Base-by-base conservation (phyloP, 2,329 filamentous ascomycete genomes). In the Neonectria coccinea region DNA sequence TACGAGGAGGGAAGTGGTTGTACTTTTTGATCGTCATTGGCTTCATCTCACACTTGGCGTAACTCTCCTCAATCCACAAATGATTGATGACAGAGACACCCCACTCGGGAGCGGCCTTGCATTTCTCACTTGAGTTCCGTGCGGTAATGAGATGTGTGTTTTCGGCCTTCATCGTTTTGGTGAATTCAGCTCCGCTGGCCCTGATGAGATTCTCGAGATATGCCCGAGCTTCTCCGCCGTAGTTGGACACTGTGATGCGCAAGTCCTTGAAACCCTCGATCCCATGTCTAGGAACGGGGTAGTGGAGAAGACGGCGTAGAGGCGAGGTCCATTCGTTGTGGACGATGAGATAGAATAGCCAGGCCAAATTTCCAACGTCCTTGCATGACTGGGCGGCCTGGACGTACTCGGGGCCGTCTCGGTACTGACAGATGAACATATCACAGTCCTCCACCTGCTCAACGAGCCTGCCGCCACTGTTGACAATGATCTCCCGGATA, bases 71-170 rank as follows among this genome's bases (percentile, higher is more conserved):
- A 50, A 99, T 86, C 96, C 96, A 99, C 1, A 99, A 85, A 76
- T 99, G 96, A 77, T 98, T 99, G 72, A 97, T 84, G 72, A 97
- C 91, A 61, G 93, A 83, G 59, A 98, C 90, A 57, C 91, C 91
- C 96, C 96, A 99, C 79, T 98, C 96, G 66, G 89, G 88, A 0
- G 96, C 96, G 1, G 96, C 96, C 41, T 91, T 90, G 77, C 92
- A 97, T 79, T 99, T 99, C 76, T 98, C 96, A 74, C 95, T 97
- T 61, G 89, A 89, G 63, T 91, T 89, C 72, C 97, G 92, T 5
- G 96, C 96, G 0, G 95, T 97, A 73, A 99, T 91, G 1, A 99
- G 87, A 80, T 99, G 96, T 0, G 94, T 98, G 77, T 99, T 98
- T 67, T 97, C 94, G 70, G 92, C 89, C 78, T 93, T 97, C 89